Evolutionary conservation across 73 alveolate species (phyloP), one percentile per base, ranked within the genome.

Genomic region (Paramecium pentaurelia): DNA sequence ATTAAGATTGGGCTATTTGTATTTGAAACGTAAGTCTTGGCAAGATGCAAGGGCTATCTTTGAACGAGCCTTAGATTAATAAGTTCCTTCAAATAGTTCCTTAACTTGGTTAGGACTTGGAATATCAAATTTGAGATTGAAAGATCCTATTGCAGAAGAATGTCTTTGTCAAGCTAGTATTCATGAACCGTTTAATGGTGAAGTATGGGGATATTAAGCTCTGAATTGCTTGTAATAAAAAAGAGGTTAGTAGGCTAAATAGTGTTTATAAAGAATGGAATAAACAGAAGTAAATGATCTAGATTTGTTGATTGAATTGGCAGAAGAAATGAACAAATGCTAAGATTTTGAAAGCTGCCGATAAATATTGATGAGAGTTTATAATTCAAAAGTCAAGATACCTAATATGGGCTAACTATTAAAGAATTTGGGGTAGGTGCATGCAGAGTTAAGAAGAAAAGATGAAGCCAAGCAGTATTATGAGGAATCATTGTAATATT

Each of bases 31-130:
- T 60, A 94, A 97, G 80, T 96, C 98, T 4, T 97, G 98, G 99
- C 90, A 86, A 40, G 99, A 97, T 59, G 99, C 99, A 30, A 93
- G 93, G 85, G 87, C 95, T 11, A 97, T 98, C 32, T 97, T 98
- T 88, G 93, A 93, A 77, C 96, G 95, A 51, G 97, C 97, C 64
- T 86, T 96, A 14, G 98, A 96, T 12, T 34, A 32, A 12, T 64
- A 32, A 89, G 98, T 96, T 59, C 95, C 98, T 10, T 93, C 97
- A 86, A 97, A 96, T 77, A 94, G 96, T 54, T 92, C 94, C 40
- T 73, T 89, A 38, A 96, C 99, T 11, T 98, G 99, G 99, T 92
- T 96, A 73, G 96, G 98, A 85, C 92, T 98, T 8, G 99, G 99
- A 1, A 92, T 98, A 40, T 95, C 99, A 14, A 95, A 96, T 59